Conservation (phyloP, 345 rosid species). For the Linum tenue region DNA sequence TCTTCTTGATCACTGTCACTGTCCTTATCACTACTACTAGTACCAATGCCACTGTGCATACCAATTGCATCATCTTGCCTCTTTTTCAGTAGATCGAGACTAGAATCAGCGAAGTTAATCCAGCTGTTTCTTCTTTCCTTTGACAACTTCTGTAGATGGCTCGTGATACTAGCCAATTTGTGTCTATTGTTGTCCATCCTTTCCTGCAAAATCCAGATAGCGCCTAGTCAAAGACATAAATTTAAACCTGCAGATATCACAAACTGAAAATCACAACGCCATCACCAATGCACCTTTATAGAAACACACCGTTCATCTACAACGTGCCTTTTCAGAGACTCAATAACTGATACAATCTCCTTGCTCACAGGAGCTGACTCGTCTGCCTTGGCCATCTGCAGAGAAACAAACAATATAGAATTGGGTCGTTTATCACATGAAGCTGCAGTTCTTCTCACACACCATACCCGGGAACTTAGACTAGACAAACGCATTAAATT, state of each 20-base stretch:
- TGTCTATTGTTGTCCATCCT: slow-evolving; percentile 65
- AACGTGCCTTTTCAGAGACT: slow-evolving; percentile 55
- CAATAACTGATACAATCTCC: slow-evolving; percentile 51
- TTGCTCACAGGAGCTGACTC: slow-evolving; percentile 18
- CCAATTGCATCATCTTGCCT: slow-evolving; percentile 65
- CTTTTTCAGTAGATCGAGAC: slow-evolving; percentile 56
- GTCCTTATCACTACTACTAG: slow-evolving; percentile 43
- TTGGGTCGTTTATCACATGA: too few relatives aligned
- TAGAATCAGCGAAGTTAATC: slow-evolving; percentile 19
- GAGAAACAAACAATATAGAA: background rate
- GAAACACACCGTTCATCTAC: slow-evolving; percentile 48
- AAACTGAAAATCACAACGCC: background rate
- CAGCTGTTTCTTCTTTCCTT: slow-evolving; percentile 44
- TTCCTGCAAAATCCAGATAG: slow-evolving; percentile 36
- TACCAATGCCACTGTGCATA: slow-evolving; percentile 51
- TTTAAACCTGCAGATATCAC: slow-evolving; percentile 5
- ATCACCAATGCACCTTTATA: slow-evolving; percentile 41
- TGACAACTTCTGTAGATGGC: slow-evolving; percentile 38
- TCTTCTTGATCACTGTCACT: slow-evolving; percentile 48
- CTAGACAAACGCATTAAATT: too few relatives aligned
- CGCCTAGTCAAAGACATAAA: background rate
- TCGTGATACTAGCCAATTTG: slow-evolving; percentile 49
- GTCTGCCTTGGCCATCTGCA: slow-evolving; percentile 5
- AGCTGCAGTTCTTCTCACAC: too few relatives aligned
- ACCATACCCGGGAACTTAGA: too few relatives aligned